These are phyloP conservation scores for Saccharomycopsis schoenii DNA, from an alignment of 805 yeast species.

Conservation along the genomic window DNA sequence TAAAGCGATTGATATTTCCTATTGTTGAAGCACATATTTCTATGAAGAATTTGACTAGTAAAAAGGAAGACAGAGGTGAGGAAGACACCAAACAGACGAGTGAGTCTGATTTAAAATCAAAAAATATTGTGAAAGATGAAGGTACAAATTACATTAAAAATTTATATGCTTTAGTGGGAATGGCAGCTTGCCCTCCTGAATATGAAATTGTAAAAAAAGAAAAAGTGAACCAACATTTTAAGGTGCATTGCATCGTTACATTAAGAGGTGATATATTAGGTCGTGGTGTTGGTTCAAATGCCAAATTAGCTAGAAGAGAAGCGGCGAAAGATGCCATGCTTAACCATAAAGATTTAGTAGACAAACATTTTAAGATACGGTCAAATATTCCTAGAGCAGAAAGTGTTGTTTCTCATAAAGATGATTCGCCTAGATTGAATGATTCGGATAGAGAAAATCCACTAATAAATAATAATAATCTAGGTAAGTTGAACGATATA, in stretches of 20 bases:
- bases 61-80: background rate
- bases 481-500: background rate
- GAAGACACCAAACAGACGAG: background rate
- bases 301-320: constrained; percentile 67
- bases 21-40: background rate
- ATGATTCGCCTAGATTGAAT: background rate
- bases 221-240: background rate
- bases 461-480: background rate
- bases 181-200: constrained; percentile 11
- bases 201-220: constrained; percentile 3
- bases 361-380: constrained; percentile 5
- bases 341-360: constrained; percentile 26
- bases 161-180: constrained; percentile 15
- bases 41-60: background rate
- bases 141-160: constrained; percentile 6
- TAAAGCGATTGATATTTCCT: constrained; percentile 3
- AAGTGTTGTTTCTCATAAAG: background rate
- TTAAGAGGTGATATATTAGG: constrained; percentile 31
- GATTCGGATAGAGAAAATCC: background rate
- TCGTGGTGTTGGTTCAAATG: constrained; percentile 56
- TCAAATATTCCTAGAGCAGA: background rate
- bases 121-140: background rate
- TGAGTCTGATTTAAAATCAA: background rate
- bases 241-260: background rate
- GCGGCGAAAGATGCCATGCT: constrained; percentile 79